Evolutionary conservation across 805 yeast genomes (phyloP).

Genomic region (Candida endomychidarum): DNA sequence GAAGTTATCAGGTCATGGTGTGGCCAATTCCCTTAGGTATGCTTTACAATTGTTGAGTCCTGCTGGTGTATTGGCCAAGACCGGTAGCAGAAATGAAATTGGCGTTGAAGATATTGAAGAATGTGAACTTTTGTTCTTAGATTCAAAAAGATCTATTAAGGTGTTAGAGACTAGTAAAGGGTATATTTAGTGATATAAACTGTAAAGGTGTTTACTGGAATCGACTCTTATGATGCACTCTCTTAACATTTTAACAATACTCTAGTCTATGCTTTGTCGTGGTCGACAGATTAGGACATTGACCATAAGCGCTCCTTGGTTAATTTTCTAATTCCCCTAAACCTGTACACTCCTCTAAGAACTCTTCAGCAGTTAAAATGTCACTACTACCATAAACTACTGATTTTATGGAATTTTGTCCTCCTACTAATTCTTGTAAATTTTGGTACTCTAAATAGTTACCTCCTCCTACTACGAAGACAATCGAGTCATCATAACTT

Average conservation of each 20-base stretch:
- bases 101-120: slow-evolving; percentile 74
- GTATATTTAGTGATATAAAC: slow-evolving; percentile 24
- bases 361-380: slow-evolving; percentile 66
- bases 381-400: slow-evolving; percentile 88
- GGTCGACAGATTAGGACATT: too few species aligned
- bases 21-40: slow-evolving; percentile 81
- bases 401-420: slow-evolving; percentile 41
- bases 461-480: slow-evolving; percentile 96
- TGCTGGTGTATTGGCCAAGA: slow-evolving; percentile 76
- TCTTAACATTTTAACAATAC: too few species aligned
- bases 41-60: slow-evolving; percentile 91
- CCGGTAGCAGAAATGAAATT: slow-evolving; percentile 70
- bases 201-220: too few species aligned
- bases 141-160: slow-evolving; percentile 74
- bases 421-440: slow-evolving; percentile 78
- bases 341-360: slow-evolving; percentile 62
- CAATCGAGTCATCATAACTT: slow-evolving; percentile 75
- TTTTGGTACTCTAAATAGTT: slow-evolving; percentile 92
- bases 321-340: slow-evolving; percentile 32
- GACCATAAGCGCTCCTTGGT: too few species aligned
- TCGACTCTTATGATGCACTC: too few species aligned
- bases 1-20: slow-evolving; percentile 70
- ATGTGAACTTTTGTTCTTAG: slow-evolving; percentile 79
- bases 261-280: too few species aligned
- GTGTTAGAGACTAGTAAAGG: slow-evolving; percentile 54